phyloP scores from a whole-genome alignment of 371 early-diverging fungal genomes.

The Rhizomucor miehei region DNA sequence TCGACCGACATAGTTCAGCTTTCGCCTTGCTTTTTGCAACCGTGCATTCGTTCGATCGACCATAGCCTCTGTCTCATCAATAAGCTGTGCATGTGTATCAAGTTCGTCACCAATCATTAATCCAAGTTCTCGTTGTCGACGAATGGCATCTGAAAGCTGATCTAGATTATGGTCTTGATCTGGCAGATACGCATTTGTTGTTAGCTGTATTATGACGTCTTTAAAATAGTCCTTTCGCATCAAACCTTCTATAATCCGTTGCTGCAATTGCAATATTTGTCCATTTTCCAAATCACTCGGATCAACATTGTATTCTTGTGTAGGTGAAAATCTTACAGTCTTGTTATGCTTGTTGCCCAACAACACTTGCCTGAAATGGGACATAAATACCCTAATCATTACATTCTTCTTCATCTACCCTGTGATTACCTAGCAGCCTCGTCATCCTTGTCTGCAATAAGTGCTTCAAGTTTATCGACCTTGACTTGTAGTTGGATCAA shows the following conservation, averaged over 20 bases:
- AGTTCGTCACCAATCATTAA: conserved; percentile 75
- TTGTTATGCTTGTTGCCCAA: conserved; percentile 30
- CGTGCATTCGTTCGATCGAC: conserved; percentile 62
- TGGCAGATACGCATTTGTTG: conserved; percentile 9
- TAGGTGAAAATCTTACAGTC: conserved; percentile 41
- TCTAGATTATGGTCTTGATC: conserved; percentile 82
- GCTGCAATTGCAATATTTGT: conserved; percentile 71
- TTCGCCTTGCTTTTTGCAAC: conserved; percentile 55
- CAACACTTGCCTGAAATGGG: conserved; percentile 22
- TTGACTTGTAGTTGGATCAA: conserved; percentile 60
- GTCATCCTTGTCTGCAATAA: conserved; percentile 53
- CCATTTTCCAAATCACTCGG: conserved; percentile 52
- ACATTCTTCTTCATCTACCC: background rate
- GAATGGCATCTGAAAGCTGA: conserved; percentile 57
- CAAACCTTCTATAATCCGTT: conserved; percentile 71
- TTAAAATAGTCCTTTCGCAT: conserved; percentile 1
- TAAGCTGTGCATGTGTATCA: conserved; percentile 68
- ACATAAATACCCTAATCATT: background rate
- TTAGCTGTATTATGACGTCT: background rate
- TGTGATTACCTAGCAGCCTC: conserved; percentile 39
- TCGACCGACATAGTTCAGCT: conserved; percentile 39
- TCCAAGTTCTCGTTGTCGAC: conserved; percentile 76
- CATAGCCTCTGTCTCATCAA: conserved; percentile 70
- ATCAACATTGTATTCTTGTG: conserved; percentile 34
- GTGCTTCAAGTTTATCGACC: conserved; percentile 59